Percentiles rank a stretch among this genome's conserved stretches.
Conservation (phyloP, 1,284 basidiomycete genomes). For the Leccinum huronense region DNA sequence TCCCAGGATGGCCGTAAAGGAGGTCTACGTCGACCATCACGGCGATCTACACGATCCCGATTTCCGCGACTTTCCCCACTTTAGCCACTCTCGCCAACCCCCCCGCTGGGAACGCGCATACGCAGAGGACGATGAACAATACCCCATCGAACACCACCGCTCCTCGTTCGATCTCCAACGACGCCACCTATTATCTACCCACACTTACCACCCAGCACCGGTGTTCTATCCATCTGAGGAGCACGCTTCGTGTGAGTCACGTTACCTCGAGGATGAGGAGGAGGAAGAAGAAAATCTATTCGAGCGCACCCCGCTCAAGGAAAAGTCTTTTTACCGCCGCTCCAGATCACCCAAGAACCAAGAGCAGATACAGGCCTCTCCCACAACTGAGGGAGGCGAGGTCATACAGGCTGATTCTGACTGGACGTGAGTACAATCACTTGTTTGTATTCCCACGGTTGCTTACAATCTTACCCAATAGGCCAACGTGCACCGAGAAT, state of each 20-base stretch:
- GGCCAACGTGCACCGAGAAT: slow-evolving; percentile 54
- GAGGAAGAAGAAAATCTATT: slow-evolving; percentile 33
- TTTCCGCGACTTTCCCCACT: slow-evolving; percentile 58
- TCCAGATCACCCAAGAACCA: slow-evolving; percentile 25
- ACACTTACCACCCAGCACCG: slow-evolving; percentile 24
- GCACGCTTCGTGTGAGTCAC: slow-evolving; percentile 37
- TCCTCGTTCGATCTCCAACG: slow-evolving; percentile 24
- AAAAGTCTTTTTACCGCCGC: slow-evolving; percentile 24
- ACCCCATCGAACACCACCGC: slow-evolving; percentile 8
- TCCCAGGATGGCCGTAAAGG: slow-evolving; percentile 29
- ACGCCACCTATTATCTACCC: slow-evolving; percentile 25
- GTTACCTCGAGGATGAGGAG: slow-evolving; percentile 24
- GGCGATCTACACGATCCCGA: slow-evolving; percentile 69
- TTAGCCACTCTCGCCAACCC: slow-evolving; percentile 24
- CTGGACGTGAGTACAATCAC: slow-evolving; percentile 36
- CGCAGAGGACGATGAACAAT: slow-evolving; percentile 26
- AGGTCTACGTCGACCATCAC: slow-evolving; percentile 56
- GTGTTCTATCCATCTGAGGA: slow-evolving; percentile 33
- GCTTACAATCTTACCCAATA: slow-evolving; percentile 19
- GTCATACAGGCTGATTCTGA: slow-evolving; percentile 33
- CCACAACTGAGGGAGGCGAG: slow-evolving; percentile 12
- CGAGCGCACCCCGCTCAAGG: slow-evolving; percentile 28
- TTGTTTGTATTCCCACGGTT: not conserved
- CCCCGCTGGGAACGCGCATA: slow-evolving; percentile 26
- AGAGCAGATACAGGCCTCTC: slow-evolving; percentile 30